Conservation (phyloP, 345 rosid genomes). For the Erucastrum elatum region DNA sequence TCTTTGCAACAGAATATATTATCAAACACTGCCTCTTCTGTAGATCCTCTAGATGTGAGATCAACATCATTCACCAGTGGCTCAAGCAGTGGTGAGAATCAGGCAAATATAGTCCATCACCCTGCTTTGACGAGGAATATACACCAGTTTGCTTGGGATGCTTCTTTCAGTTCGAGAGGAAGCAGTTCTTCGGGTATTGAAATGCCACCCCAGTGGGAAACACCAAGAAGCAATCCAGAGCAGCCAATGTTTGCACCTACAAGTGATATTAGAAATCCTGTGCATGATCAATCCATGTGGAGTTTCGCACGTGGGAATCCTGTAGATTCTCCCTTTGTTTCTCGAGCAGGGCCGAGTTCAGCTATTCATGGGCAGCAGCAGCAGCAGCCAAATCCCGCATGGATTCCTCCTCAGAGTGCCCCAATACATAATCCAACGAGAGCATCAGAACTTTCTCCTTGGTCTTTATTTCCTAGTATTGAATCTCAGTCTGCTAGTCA, state of each 20-base stretch:
- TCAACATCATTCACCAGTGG: conserved; percentile 40
- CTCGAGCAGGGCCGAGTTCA: conserved; percentile 52
- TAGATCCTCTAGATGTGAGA: conserved; percentile 53
- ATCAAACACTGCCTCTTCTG: conserved; percentile 41
- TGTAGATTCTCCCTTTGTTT: conserved; percentile 48
- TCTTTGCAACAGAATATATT: conserved; percentile 46
- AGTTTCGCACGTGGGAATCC: conserved; percentile 53
- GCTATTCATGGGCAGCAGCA: conserved; percentile 47
- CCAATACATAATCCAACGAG: conserved; percentile 48
- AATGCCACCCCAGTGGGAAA: conserved; percentile 44
- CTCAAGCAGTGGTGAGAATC: conserved; percentile 47
- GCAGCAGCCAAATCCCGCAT: conserved; percentile 46
- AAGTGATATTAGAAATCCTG: conserved; percentile 52
- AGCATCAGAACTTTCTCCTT: conserved; percentile 57
- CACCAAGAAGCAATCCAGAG: conserved; percentile 53
- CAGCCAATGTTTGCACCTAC: conserved; percentile 55
- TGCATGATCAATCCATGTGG: conserved; percentile 69
- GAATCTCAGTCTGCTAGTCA: conserved; percentile 61
- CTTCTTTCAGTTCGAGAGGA: conserved; percentile 42
- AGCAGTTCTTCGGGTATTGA: conserved; percentile 49
- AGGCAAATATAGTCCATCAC: conserved; percentile 45
- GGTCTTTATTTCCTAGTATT: conserved; percentile 68
- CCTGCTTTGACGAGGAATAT: conserved; percentile 54
- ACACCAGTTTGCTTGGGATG: conserved; percentile 55
- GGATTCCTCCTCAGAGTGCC: conserved; percentile 51